Percentiles rank a stretch among this genome's conserved stretches.
These are phyloP conservation scores for Monotropa hypopitys DNA, from an alignment of 179 eudicot species.

Conservation along the genomic window DNA sequence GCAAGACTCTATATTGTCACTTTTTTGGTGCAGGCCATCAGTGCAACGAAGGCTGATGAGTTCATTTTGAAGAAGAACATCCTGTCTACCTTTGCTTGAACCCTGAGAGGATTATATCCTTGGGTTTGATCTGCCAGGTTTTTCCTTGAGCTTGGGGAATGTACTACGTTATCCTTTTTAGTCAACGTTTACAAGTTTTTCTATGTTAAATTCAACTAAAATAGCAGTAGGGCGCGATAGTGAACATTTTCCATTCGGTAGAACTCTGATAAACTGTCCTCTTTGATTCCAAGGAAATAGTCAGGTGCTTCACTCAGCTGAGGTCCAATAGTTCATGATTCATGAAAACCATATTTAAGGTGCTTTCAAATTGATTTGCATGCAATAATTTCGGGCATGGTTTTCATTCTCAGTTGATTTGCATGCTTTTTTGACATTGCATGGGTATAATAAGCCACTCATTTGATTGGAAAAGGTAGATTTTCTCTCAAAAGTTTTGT, in stretches of 20 bases:
- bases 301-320: not conserved
- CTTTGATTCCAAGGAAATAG: not conserved
- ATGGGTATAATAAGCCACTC: not conserved
- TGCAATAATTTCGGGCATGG: not conserved
- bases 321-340: not conserved
- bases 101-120: not conserved
- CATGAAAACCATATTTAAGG: not conserved
- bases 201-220: slow-evolving; percentile 5
- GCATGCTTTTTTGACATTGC: slow-evolving; percentile 2
- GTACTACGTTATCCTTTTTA: slow-evolving; percentile 4
- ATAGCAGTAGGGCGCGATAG: not conserved
- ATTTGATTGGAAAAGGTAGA: not conserved
- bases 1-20: not conserved
- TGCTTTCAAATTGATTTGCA: not conserved
- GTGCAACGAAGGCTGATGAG: slow-evolving; percentile 76
- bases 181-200: not conserved
- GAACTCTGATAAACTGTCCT: not conserved
- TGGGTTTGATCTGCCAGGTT: slow-evolving; percentile 1
- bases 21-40: slow-evolving; percentile 59
- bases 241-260: not conserved
- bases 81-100: slow-evolving; percentile 45
- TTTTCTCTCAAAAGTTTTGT: not conserved
- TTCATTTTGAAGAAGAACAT: slow-evolving; percentile 90
- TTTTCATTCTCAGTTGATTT: not conserved
- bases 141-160: not conserved